These are phyloP conservation scores for Thalassiosira oceanica DNA, from an alignment of 352 stramenopile species.

Conservation along the genomic window DNA sequence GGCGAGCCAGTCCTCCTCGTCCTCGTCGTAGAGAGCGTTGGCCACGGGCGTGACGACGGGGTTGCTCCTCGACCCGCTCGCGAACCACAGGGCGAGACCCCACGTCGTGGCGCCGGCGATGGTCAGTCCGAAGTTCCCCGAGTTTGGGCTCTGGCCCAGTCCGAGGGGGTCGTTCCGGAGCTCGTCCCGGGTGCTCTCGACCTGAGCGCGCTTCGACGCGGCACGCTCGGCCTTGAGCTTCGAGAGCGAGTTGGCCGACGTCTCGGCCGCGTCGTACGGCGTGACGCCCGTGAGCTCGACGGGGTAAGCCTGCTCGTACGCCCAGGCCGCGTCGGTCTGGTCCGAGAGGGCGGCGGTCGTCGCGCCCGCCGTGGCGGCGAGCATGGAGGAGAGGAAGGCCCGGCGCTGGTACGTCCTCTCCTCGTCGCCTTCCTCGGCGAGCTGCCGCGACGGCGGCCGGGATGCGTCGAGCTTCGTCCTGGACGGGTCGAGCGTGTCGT, in stretches of 20 bases:
- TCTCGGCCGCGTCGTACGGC: slow-evolving; percentile 5
- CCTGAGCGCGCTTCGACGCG: slow-evolving; percentile 19
- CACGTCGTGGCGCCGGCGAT: slow-evolving; percentile 43
- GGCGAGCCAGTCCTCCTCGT: slow-evolving; percentile 54
- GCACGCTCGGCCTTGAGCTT: slow-evolving; percentile 17
- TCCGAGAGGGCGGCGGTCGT: background rate
- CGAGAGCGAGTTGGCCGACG: slow-evolving; percentile 19
- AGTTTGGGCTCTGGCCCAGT: slow-evolving; percentile 9
- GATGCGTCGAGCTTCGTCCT: background rate
- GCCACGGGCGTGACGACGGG: slow-evolving; percentile 63
- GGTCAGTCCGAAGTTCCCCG: slow-evolving; percentile 21
- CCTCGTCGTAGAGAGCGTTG: slow-evolving; percentile 67
- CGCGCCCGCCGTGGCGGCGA: background rate
- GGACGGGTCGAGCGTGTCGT: background rate
- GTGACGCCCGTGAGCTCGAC: slow-evolving; percentile 26
- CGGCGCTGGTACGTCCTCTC: background rate
- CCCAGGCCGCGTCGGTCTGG: slow-evolving; percentile 1
- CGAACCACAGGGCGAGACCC: slow-evolving; percentile 63
- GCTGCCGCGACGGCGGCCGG: background rate
- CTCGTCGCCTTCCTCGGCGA: background rate
- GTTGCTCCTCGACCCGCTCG: slow-evolving; percentile 65
- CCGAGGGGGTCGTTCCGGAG: slow-evolving; percentile 27
- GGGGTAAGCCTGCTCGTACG: slow-evolving; percentile 54
- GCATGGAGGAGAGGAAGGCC: slow-evolving; percentile 5
- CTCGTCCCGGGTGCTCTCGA: slow-evolving; percentile 23